Percentiles rank a stretch among this genome's conserved stretches.
phyloP scores from a whole-genome alignment of 2,329 filamentous ascomycete species.

The Talaromyces funiculosus region DNA sequence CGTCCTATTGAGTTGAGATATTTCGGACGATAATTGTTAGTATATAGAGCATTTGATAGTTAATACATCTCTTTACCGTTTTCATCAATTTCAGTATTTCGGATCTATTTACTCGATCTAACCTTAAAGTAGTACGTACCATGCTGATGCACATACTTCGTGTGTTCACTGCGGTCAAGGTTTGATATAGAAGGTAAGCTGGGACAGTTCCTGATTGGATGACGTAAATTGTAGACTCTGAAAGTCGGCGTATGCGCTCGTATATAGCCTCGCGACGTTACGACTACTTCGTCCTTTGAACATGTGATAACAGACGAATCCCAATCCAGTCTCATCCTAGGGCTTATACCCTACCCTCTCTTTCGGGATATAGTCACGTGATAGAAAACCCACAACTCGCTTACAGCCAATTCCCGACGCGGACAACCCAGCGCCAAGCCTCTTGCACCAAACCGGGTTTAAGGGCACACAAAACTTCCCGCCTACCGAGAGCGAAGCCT shows the following conservation, averaged over 20 bases:
- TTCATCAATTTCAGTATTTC: background rate
- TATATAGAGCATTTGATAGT: background rate
- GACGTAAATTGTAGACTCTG: background rate
- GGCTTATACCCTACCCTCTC: background rate
- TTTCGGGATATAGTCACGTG: background rate
- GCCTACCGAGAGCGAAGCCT: background rate
- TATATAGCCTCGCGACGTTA: background rate
- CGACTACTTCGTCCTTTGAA: background rate
- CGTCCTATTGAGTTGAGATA: slow-evolving; percentile 46
- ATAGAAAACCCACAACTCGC: background rate
- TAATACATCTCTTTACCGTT: background rate
- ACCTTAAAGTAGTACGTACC: background rate
- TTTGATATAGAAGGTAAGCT: background rate
- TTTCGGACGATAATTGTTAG: slow-evolving; percentile 33
- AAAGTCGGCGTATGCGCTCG: background rate
- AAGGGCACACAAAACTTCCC: slow-evolving; percentile 4
- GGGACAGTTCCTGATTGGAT: background rate
- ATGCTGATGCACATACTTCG: background rate
- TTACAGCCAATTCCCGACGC: background rate
- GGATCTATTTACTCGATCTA: background rate
- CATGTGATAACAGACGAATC: background rate
- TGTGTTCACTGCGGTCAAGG: background rate
- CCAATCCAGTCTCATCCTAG: background rate
- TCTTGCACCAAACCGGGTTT: background rate
- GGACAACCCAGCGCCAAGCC: background rate